These are phyloP conservation scores for Lactifluus subvellereus DNA, from an alignment of 768 basidiomycete species.

Conservation along the genomic window DNA sequence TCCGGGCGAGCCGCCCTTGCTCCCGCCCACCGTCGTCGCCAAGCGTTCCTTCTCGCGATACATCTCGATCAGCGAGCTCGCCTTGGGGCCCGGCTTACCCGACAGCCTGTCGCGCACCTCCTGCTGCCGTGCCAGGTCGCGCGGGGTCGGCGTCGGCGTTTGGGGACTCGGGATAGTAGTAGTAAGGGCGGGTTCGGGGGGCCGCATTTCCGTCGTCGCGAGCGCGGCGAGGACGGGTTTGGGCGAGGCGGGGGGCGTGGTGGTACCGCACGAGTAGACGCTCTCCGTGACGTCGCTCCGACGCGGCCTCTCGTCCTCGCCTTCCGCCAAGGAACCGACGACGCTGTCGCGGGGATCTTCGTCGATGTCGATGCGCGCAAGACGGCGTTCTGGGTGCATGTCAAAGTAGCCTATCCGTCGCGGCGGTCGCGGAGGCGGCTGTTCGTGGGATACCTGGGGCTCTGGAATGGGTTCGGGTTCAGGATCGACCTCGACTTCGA, in stretches of 20 bases:
- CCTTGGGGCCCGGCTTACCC: slow-evolving; percentile 42
- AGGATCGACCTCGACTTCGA: not conserved
- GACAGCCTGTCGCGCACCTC: slow-evolving; percentile 14
- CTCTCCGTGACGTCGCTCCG: slow-evolving; percentile 15
- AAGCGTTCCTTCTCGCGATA: slow-evolving; percentile 61
- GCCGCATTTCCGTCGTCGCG: not conserved
- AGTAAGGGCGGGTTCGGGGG: not conserved
- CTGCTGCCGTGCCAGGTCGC: slow-evolving; percentile 11
- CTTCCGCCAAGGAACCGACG: slow-evolving; percentile 17
- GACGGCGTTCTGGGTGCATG: slow-evolving; percentile 66
- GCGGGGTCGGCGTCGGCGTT: not conserved
- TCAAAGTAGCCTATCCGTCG: slow-evolving; percentile 67
- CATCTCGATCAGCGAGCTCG: slow-evolving; percentile 79
- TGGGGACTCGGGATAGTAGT: not conserved
- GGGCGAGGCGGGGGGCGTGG: not conserved
- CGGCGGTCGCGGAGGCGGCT: not conserved
- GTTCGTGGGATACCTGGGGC: slow-evolving; percentile 23
- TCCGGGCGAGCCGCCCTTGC: slow-evolving; percentile 18
- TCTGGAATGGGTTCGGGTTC: not conserved
- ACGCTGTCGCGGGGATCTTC: slow-evolving; percentile 11
- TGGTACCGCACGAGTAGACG: slow-evolving; percentile 3
- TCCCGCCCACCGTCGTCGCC: slow-evolving; percentile 29
- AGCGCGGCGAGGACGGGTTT: not conserved
- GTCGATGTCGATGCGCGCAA: slow-evolving; percentile 6
- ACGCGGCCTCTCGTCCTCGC: slow-evolving; percentile 26